Base-by-base conservation (phyloP, 345 rosid genomes). In the Eucalyptus melliodora region DNA sequence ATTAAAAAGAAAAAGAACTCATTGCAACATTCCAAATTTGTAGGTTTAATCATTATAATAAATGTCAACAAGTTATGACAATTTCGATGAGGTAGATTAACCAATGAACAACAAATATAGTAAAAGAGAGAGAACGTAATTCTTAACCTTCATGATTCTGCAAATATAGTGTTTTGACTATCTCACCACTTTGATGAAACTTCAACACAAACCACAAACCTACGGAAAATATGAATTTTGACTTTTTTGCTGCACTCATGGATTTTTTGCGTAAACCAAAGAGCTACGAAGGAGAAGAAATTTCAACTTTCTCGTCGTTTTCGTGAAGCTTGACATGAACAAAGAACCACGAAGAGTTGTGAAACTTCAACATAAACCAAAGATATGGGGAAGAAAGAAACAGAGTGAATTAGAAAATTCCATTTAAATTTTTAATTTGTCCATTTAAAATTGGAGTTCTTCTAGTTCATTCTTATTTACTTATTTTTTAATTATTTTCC, bases 21-120 rank as follows among this genome's bases (percentile, higher is more conserved):
- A 24, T 56, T 24, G 62, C 30, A 23, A 24, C 62, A 24, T 56
- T 56, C 62, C 62, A 2, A 56, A 24, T 1, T 24, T 56, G 13
- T 0, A 56, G 0, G 62, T 24, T 24, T 1, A 56, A 24, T 24
- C 1, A 55, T 55, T 0, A 23, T 9, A 56, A 56, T 56, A 56
- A 56, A 56, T 56, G 62, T 11, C 27, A 56, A 56, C 27, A 56
- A 56, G 30, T 26, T 56, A 56, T 0, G 0, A 56, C 30, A 56
- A 56, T 26, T 24, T 56, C 13, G 2, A 56, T 26, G 30, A 56
- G 62, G 62, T 23, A 56, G 27, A 24, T 24, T 24, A 23, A 56
- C 30, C 62, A 56, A 24, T 24, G 26, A 56, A 56, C 6, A 3
- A 23, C 62, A 56, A 56, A 56, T 56, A 56, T 56, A 56, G 62